phyloP scores from a whole-genome alignment of 2,329 filamentous ascomycete genomes.

The Curvularia spicifera region DNA sequence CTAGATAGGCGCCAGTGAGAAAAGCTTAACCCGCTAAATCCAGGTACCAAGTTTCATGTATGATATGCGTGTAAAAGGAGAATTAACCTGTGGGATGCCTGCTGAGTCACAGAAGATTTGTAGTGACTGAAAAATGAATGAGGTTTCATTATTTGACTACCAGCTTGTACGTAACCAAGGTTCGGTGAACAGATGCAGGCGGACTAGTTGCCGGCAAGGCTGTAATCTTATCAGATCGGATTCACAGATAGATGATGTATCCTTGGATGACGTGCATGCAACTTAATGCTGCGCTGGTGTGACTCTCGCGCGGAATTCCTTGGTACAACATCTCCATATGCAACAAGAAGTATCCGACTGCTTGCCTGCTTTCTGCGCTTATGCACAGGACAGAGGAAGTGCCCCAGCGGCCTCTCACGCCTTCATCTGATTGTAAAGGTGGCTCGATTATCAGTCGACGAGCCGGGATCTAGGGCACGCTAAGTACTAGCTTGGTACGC shows the following conservation, averaged over 20 bases:
- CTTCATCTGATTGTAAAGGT: slow-evolving; percentile 9
- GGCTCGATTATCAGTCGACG: slow-evolving; percentile 29
- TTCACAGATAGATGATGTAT: slow-evolving; percentile 10
- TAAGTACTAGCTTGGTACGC: slow-evolving; percentile 14
- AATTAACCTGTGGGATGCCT: neutral
- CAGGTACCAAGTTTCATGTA: slow-evolving; percentile 7
- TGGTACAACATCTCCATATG: neutral
- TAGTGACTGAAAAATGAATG: neutral
- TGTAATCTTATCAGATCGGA: slow-evolving; percentile 33
- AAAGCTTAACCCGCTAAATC: slow-evolving; percentile 24
- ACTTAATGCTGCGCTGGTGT: slow-evolving; percentile 14
- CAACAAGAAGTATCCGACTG: too few species aligned
- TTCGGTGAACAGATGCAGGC: neutral
- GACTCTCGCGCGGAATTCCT: slow-evolving; percentile 11
- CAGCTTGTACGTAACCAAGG: neutral
- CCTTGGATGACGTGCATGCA: slow-evolving; percentile 32
- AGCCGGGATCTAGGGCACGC: slow-evolving; percentile 22
- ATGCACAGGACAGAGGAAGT: neutral
- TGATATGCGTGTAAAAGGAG: neutral
- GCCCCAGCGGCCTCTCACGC: neutral
- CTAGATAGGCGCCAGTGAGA: slow-evolving; percentile 17
- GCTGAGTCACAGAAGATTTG: neutral
- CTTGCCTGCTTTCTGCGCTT: neutral
- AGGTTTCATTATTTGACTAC: neutral
- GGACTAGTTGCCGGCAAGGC: slow-evolving; percentile 6